A percentile compares a stretch with the other conserved stretches of the same genome.
These are phyloP conservation scores for Brettanomyces sp. DNA, from an alignment of 805 yeast genomes.

Conservation along the genomic window DNA sequence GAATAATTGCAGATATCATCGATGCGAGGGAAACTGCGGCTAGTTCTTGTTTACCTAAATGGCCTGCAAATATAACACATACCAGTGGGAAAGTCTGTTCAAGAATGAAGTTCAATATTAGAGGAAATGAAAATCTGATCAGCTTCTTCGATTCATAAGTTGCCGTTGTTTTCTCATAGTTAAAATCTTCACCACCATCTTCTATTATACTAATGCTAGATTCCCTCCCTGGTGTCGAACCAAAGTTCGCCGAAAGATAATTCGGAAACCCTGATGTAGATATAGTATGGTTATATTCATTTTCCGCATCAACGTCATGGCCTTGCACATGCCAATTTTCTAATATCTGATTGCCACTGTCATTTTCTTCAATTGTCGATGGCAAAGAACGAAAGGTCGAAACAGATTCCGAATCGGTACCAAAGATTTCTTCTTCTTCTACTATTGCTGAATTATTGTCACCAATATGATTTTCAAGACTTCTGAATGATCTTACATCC, in stretches of 20 bases:
- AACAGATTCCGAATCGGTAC: conserved; percentile 21
- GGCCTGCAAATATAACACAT: conserved; percentile 71
- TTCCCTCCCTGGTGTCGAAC: conserved; percentile 2
- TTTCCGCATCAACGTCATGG: conserved; percentile 17
- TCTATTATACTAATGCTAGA: conserved; percentile 1
- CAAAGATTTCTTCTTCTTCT: conserved; percentile 1
- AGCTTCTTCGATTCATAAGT: conserved; percentile 25
- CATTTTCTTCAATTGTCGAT: conserved; percentile 25
- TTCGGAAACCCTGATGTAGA: conserved; percentile 2
- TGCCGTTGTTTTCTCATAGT: conserved; percentile 16
- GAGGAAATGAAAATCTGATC: conserved; percentile 40
- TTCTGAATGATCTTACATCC: conserved; percentile 27
- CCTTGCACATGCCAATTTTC: conserved; percentile 24
- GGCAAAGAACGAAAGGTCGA: conserved; percentile 28
- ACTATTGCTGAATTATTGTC: background rate
- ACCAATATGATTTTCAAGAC: conserved; percentile 20
- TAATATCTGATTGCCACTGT: conserved; percentile 25
- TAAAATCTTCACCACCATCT: conserved; percentile 23
- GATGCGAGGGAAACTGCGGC: conserved; percentile 72
- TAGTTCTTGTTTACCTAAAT: conserved; percentile 58
- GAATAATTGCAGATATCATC: conserved; percentile 70
- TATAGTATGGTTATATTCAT: conserved; percentile 11
- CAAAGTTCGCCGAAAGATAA: conserved; percentile 3
- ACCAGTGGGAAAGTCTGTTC: conserved; percentile 57
- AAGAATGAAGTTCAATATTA: conserved; percentile 56